Base-by-base conservation (phyloP, 164 flowering plant species). In the Tinospora cordifolia region DNA sequence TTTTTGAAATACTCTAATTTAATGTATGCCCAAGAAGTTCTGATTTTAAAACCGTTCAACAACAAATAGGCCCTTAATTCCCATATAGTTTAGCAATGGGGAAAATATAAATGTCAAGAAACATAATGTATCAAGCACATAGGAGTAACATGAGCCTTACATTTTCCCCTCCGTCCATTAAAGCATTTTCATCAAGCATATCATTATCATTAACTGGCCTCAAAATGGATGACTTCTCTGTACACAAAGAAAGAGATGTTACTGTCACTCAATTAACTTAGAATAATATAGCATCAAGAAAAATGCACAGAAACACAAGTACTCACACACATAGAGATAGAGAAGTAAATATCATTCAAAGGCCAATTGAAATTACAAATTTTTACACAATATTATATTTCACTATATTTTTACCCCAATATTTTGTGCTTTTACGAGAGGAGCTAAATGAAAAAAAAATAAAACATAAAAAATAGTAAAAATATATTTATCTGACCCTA, bases 91-190 rank as follows among this genome's bases (percentile, higher is more conserved):
- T 57, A 58, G 63, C 38, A 21, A 38, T 57, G 10, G 7, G 7
- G 22, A 13, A 46, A 15, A 47, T 34, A 54, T 8, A 24, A 58
- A 9, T 68, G 24, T 12, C 1, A 30, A 12, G 25, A 22, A 47
- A 64, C 40, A 40, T 3, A 11, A n/a, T 36, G 41, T 36, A 6
- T 51, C 13, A 71, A 46, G 2, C 25, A 6, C 8, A 3, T 39
- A 1, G 19, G 13, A 40, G 40, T 34, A 65, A 26, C 36, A 57
- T 17, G 71, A 12, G n/a, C 65, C 88, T 83, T 74, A 91, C 97
- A 64, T 79, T 76, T 81, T 84, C 89, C 25, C 81, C 86, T 59
- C 72, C 87, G 68, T 79, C 87, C 27, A 57, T 40, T 6, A 36
- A 63, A 66, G 71, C 78, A 57, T 62, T 65, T 34, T 72, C 84